phyloP scores from a whole-genome alignment of 192 early-diverging fungal species.

The Coemansia umbellata region DNA sequence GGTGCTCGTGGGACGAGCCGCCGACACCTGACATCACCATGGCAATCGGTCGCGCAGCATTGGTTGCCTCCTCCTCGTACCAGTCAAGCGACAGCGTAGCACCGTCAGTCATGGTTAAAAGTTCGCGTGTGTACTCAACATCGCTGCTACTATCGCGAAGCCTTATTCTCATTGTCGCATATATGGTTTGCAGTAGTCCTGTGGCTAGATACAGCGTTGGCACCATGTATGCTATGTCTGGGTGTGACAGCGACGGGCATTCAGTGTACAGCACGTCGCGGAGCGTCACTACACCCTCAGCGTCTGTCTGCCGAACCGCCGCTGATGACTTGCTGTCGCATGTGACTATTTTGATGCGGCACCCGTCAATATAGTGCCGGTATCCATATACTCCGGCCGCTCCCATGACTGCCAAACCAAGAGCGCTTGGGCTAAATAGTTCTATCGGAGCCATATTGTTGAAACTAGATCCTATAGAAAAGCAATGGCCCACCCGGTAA shows the following conservation, averaged over 20 bases:
- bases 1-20: constrained; percentile 87
- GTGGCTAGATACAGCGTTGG: constrained; percentile 73
- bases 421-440: constrained; percentile 11
- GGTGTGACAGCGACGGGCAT: constrained; percentile 62
- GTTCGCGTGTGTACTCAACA: constrained; percentile 43
- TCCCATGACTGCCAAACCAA: constrained; percentile 21
- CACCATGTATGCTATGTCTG: constrained; percentile 50
- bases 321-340: constrained; percentile 33
- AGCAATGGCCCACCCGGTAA: no score
- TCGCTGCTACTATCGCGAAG: constrained; percentile 21
- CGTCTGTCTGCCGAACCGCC: constrained; percentile 18
- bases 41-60: constrained; percentile 58
- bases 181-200: constrained; percentile 74
- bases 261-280: constrained; percentile 21
- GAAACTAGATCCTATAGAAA: no score
- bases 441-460: no score
- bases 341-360: constrained; percentile 23
- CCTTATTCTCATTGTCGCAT: constrained; percentile 42
- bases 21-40: constrained; percentile 86
- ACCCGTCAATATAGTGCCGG: constrained; percentile 27
- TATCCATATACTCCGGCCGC: constrained; percentile 9
- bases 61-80: constrained; percentile 48
- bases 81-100: constrained; percentile 88
- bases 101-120: constrained; percentile 66
- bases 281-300: constrained; percentile 27